Conservation (phyloP, 805 yeast species). For the Lachancea nothofagi region DNA sequence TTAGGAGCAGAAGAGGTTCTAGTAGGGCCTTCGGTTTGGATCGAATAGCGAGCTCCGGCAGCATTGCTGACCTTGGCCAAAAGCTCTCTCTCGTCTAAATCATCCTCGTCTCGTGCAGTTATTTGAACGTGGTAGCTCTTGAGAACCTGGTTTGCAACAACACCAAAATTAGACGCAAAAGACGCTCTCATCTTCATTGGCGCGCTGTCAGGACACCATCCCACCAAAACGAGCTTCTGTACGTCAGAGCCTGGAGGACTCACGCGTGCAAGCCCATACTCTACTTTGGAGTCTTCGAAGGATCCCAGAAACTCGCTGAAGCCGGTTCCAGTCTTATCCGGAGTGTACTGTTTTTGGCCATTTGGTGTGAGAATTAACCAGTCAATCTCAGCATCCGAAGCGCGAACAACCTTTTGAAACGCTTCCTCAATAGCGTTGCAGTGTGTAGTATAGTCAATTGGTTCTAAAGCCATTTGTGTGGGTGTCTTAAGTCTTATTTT, state of each 20-base stretch:
- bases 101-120: constrained; percentile 92
- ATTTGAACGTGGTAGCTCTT: constrained; percentile 91
- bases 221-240: constrained; percentile 73
- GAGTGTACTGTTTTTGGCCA: constrained; percentile 40
- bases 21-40: constrained; percentile 35
- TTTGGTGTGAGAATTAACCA: constrained; percentile 83
- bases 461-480: constrained; percentile 40
- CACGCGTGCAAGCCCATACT: constrained; percentile 84
- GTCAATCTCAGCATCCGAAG: constrained; percentile 52
- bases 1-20: constrained; percentile 16
- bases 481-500: too few species aligned
- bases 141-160: constrained; percentile 56
- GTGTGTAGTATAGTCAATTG: constrained; percentile 56
- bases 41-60: constrained; percentile 91
- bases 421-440: constrained; percentile 69
- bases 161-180: constrained; percentile 72
- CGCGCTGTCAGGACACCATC: constrained; percentile 97
- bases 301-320: constrained; percentile 73
- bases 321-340: constrained; percentile 49
- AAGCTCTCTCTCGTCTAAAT: constrained; percentile 73
- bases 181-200: constrained; percentile 72
- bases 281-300: constrained; percentile 82
- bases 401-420: constrained; percentile 75
- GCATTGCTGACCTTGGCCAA: constrained; percentile 77
- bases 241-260: constrained; percentile 90